Base-by-base conservation (phyloP, 768 basidiomycete species). In the Sporobolomyces roseus region DNA sequence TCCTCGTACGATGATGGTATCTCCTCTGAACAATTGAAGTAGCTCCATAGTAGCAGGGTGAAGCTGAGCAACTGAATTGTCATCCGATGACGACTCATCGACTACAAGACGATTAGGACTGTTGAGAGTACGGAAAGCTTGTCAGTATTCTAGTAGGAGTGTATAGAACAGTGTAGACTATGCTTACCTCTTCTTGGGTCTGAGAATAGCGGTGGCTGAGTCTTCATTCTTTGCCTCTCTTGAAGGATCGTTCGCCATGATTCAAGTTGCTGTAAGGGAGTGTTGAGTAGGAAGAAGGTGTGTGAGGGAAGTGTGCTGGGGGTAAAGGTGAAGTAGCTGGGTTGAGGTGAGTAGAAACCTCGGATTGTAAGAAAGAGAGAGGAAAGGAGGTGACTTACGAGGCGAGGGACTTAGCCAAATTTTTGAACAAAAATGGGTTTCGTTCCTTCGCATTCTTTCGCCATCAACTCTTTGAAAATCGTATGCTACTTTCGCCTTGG, bases 101-200 rank as follows among this genome's bases (percentile, higher is more conserved):
- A 97, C 93, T 77, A 98, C 90, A 71, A 99, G 85, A 78, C 94
- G 91, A 83, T 97, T 96, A 36, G 96, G 94, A 29, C 93, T 98
- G 19, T 27, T 5, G 30, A 25, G 19, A 41, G 58, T 3, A 52
- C 58, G 25, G n/a, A 33, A n/a, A 45, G 4, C 32, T 48, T 21
- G 9, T 56, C 49, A 60, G 51, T 43, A 41, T 1, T 23, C 23
- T 3, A 3, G 3, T 33, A 66, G 25, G 6, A 17, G 1, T 17
- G 21, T n/a, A 30, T 35, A n/a, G 27, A 35, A n/a, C 13, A 29
- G 6, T 25, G 25, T 84, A 35, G 64, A 48, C 27, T 25, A n/a
- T 8, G 75, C 91, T 74, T 79, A 96, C 94, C 91, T 93, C 84
- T 96, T 94, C 89, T 98, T 99, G 72, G 88, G 88, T 70, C 96